Conservation (phyloP, 371 early-diverging fungal genomes). For the Syncephalastrum racemosum region DNA sequence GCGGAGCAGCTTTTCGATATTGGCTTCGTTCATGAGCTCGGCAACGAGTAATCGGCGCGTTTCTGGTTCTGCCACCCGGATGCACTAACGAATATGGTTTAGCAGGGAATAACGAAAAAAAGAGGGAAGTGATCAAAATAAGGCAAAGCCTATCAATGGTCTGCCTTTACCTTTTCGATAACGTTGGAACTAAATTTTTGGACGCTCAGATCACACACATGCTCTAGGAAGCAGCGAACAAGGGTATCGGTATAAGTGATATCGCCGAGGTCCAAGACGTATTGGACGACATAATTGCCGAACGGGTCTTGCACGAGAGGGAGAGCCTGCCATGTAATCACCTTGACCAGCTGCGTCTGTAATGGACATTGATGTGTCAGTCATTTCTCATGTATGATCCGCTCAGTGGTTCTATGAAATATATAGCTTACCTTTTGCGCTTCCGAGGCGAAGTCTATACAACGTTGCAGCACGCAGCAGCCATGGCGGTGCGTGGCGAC, state of each 20-base stretch:
- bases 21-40: constrained; percentile 66
- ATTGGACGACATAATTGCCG: constrained; percentile 98
- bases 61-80: constrained; percentile 72
- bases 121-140: not conserved
- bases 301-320: constrained; percentile 90
- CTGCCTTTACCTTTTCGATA: constrained; percentile 75
- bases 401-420: too few relatives aligned
- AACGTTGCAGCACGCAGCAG: constrained; percentile 96
- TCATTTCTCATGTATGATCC: not conserved
- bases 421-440: constrained; percentile 57
- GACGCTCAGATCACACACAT: constrained; percentile 75
- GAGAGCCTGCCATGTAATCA: constrained; percentile 76
- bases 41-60: constrained; percentile 71
- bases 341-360: constrained; percentile 68
- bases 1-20: constrained; percentile 73
- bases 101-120: constrained; percentile 1
- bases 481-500: constrained; percentile 96
- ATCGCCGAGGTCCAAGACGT: constrained; percentile 84
- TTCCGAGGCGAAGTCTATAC: constrained; percentile 84
- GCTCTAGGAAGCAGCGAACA: constrained; percentile 73
- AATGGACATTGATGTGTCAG: constrained; percentile 2
- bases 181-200: constrained; percentile 95
- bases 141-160: constrained; percentile 3
- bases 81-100: constrained; percentile 53
- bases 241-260: constrained; percentile 66